phyloP scores from a whole-genome alignment of 2,329 filamentous ascomycete species.

The Cytospora paraplurivora region DNA sequence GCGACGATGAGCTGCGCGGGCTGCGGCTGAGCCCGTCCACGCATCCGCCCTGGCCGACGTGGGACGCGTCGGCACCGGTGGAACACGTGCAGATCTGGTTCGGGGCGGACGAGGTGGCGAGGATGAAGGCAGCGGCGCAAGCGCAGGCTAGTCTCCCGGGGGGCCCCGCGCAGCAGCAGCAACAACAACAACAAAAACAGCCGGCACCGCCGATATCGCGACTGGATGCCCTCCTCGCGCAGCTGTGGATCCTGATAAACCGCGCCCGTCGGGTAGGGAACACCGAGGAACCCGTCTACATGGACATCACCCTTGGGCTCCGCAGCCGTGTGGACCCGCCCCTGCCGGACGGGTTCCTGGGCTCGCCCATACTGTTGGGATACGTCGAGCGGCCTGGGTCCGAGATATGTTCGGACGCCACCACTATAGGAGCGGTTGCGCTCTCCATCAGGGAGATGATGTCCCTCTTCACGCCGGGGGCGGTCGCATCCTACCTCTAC shows the following conservation, averaged over 20 bases:
- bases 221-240: constrained; percentile 49
- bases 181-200: no score
- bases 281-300: constrained; percentile 38
- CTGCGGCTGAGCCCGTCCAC: constrained; percentile 36
- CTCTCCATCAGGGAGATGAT: constrained; percentile 41
- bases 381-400: constrained; percentile 36
- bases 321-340: constrained; percentile 43
- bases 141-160: constrained; percentile 24
- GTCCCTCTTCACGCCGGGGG: constrained; percentile 40
- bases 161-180: background rate
- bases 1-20: background rate
- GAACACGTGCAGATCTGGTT: constrained; percentile 43
- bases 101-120: constrained; percentile 37
- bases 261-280: constrained; percentile 40
- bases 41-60: constrained; percentile 45
- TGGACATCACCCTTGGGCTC: constrained; percentile 46
- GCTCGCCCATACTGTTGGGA: constrained; percentile 47
- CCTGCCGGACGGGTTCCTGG: constrained; percentile 45
- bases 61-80: constrained; percentile 41
- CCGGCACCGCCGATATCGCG: constrained; percentile 41
- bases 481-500: constrained; percentile 45
- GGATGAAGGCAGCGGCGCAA: constrained; percentile 37
- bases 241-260: constrained; percentile 49
- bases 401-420: background rate
- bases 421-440: constrained; percentile 33